phyloP scores from a whole-genome alignment of 129 eudicot species.

The Ambrosia artemisiifolia region DNA sequence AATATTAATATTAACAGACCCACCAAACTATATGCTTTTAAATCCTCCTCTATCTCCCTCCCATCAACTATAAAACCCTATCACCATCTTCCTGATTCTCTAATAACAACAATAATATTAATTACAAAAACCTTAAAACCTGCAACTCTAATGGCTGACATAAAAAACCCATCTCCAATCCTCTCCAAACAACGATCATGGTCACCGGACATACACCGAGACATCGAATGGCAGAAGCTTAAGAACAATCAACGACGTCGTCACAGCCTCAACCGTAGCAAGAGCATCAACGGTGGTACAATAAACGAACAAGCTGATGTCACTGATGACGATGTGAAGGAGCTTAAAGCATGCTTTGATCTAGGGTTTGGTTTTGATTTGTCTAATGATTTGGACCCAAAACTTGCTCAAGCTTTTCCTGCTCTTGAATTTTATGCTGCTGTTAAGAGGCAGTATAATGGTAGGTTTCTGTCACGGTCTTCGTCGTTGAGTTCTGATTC shows the following conservation, averaged over 20 bases:
- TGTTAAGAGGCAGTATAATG: slow-evolving; percentile 49
- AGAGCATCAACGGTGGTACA: slow-evolving; percentile 28
- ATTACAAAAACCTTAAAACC: neutral
- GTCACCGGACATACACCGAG: slow-evolving; percentile 60
- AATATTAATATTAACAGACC: neutral
- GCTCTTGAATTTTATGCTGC: slow-evolving; percentile 68
- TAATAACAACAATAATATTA: neutral
- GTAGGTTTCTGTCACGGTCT: slow-evolving; percentile 40
- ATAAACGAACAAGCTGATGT: neutral
- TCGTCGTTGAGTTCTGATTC: slow-evolving; percentile 36
- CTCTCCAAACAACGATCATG: slow-evolving; percentile 52
- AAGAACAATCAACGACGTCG: slow-evolving; percentile 37
- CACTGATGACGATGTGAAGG: slow-evolving; percentile 63
- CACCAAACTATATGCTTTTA: slow-evolving; percentile 11
- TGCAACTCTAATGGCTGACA: slow-evolving; percentile 28
- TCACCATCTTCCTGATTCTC: neutral
- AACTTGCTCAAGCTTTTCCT: slow-evolving; percentile 58
- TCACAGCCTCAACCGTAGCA: slow-evolving; percentile 21
- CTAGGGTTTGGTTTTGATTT: slow-evolving; percentile 60
- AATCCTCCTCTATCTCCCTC: slow-evolving; percentile 19
- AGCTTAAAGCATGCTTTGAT: slow-evolving; percentile 75
- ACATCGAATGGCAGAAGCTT: slow-evolving; percentile 55
- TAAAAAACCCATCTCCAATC: slow-evolving; percentile 11
- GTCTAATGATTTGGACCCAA: slow-evolving; percentile 40
- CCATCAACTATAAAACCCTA: slow-evolving; percentile 8